Conservation (phyloP, 2,329 filamentous ascomycete species). For the Kalaharituber pfeilii region DNA sequence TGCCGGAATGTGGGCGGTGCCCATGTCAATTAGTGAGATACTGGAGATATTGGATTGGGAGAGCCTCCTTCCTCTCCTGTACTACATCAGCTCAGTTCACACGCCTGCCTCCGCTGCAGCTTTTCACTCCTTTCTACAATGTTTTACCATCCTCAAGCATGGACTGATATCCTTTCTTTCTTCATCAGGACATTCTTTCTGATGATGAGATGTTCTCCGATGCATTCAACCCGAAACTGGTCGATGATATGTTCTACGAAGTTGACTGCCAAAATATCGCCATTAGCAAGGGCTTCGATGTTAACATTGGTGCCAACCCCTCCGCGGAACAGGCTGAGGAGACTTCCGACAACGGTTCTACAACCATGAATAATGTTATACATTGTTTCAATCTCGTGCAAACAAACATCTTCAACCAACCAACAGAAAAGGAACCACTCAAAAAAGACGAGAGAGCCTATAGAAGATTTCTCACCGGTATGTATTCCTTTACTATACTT, state of each 20-base stretch:
- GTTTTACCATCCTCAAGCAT: too few species aligned
- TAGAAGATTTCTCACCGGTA: slow-evolving; percentile 71
- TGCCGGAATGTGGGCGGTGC: too few species aligned
- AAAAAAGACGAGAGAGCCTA: slow-evolving; percentile 89
- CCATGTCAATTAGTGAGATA: too few species aligned
- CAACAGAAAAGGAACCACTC: too few species aligned
- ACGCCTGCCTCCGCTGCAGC: too few species aligned
- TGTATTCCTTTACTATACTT: slow-evolving; percentile 20
- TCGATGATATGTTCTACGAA: slow-evolving; percentile 72
- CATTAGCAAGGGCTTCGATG: slow-evolving; percentile 42
- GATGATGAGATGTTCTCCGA: slow-evolving; percentile 95
- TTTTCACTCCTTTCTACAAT: neutral
- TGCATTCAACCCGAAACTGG: slow-evolving; percentile 66
- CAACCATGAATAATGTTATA: slow-evolving; percentile 83
- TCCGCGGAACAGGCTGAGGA: slow-evolving; percentile 74
- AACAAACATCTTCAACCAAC: slow-evolving; percentile 55
- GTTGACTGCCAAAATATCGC: slow-evolving; percentile 82
- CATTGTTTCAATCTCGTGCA: slow-evolving; percentile 75
- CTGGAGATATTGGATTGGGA: too few species aligned
- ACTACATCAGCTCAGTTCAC: too few species aligned
- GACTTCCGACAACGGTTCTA: slow-evolving; percentile 50
- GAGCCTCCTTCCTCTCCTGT: too few species aligned
- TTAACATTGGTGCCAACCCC: slow-evolving; percentile 88
- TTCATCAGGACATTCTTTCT: slow-evolving; percentile 61
- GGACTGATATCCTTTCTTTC: too few species aligned